Evolutionary conservation across 768 basidiomycete genomes (phyloP).

Genomic region (Mycena galopus): DNA sequence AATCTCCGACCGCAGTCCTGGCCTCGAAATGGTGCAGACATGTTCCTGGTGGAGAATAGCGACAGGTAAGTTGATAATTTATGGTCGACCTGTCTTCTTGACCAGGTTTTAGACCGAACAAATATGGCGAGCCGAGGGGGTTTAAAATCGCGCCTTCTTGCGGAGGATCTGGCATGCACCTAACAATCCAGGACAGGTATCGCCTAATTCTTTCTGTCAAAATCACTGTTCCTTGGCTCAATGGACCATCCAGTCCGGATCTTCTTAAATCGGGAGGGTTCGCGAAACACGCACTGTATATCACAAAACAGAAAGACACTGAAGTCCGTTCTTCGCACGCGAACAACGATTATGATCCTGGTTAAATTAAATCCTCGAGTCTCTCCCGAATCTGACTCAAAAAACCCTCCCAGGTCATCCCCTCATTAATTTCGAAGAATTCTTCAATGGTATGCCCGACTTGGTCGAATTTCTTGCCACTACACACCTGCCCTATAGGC

Average conservation of each 20-base stretch:
- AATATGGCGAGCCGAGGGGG: constrained; percentile 61
- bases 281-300: constrained; percentile 64
- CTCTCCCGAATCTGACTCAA: background rate
- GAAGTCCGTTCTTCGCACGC: constrained; percentile 59
- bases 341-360: constrained; percentile 68
- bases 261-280: constrained; percentile 65
- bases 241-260: constrained; percentile 39
- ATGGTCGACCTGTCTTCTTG: background rate
- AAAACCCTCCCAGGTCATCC: constrained; percentile 39
- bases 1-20: constrained; percentile 34
- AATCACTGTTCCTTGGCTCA: background rate
- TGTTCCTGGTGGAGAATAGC: constrained; percentile 61
- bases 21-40: constrained; percentile 60
- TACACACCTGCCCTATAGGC: constrained; percentile 2
- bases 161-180: constrained; percentile 35
- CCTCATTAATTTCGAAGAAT: constrained; percentile 62
- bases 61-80: constrained; percentile 37
- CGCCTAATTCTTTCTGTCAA: background rate
- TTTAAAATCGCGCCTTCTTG: constrained; percentile 63
- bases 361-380: constrained; percentile 19
- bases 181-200: constrained; percentile 45
- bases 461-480: constrained; percentile 46
- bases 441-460: constrained; percentile 56
- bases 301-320: constrained; percentile 63
- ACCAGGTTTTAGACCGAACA: constrained; percentile 47